Conservation (phyloP, 2,329 filamentous ascomycete genomes). For the Xylariales sp. region DNA sequence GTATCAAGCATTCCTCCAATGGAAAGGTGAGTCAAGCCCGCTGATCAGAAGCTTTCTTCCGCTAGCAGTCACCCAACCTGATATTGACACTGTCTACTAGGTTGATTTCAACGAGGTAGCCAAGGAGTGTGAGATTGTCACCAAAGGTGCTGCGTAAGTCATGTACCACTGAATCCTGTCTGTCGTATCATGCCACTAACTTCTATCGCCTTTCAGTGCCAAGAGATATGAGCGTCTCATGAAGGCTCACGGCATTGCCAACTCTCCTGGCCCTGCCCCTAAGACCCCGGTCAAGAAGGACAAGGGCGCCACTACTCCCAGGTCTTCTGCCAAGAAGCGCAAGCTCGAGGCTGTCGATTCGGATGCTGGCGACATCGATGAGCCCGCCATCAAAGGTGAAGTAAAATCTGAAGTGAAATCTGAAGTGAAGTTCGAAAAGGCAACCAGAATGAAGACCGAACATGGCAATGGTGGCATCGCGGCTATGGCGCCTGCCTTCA, state of each 20-base stretch:
- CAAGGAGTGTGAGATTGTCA: conserved; percentile 56
- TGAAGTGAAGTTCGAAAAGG: conserved; percentile 15
- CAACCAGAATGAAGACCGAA: conserved; percentile 25
- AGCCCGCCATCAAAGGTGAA: conserved; percentile 30
- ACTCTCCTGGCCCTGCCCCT: conserved; percentile 20
- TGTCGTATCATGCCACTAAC: neutral
- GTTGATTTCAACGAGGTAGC: conserved; percentile 64
- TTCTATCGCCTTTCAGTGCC: conserved; percentile 39
- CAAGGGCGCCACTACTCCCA: conserved; percentile 14
- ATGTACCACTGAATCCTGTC: neutral
- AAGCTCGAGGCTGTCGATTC: conserved; percentile 32
- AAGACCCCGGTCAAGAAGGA: conserved; percentile 18
- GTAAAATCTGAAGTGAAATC: conserved; percentile 28
- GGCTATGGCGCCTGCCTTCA: conserved; percentile 1
- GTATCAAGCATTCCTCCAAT: conserved; percentile 55
- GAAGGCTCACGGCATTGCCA: conserved; percentile 49
- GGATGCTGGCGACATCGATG: conserved; percentile 28
- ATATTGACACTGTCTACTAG: conserved; percentile 33
- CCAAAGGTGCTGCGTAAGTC: conserved; percentile 66
- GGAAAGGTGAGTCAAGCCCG: conserved; percentile 47
- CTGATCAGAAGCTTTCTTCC: neutral
- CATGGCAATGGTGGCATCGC: conserved; percentile 14
- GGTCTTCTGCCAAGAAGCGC: conserved; percentile 22
- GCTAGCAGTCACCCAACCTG: neutral
- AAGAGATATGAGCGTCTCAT: conserved; percentile 66